Conservation (phyloP, 129 eudicot species). For the Erigeron canadensis region DNA sequence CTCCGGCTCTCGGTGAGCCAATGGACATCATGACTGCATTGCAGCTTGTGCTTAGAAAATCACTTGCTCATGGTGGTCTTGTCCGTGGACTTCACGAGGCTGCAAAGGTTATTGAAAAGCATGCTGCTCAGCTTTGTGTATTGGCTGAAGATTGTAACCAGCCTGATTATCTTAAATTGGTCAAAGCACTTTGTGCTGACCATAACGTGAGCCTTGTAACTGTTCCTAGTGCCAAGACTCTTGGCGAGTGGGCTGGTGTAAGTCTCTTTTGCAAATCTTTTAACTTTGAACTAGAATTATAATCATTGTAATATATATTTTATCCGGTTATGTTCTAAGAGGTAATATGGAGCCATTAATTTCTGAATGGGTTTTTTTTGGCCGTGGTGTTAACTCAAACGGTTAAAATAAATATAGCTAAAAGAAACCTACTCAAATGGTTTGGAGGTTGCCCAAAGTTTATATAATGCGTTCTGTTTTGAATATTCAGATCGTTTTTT, state of each 20-base stretch:
- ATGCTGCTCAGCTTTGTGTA: constrained; percentile 88
- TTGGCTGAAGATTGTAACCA: constrained; percentile 98
- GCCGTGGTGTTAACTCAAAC: neutral
- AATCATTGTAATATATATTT: neutral
- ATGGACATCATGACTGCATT: constrained; percentile 97
- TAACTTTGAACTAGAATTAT: neutral
- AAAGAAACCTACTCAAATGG: neutral
- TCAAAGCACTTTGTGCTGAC: constrained; percentile 94
- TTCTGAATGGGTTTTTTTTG: neutral
- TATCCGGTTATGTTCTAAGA: neutral
- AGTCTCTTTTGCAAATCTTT: constrained; percentile 25
- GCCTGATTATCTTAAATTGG: constrained; percentile 79
- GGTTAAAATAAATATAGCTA: neutral
- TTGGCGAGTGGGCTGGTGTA: constrained; percentile 99
- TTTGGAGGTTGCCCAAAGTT: neutral
- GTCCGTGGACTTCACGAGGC: constrained; percentile 88
- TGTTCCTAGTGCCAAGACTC: constrained; percentile 94
- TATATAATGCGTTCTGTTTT: too few relatives aligned
- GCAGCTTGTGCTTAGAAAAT: constrained; percentile 83
- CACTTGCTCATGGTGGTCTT: constrained; percentile 92
- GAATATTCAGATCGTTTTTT: neutral
- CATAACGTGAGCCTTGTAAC: constrained; percentile 81
- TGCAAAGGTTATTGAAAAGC: constrained; percentile 93
- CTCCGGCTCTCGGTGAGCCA: constrained; percentile 81
- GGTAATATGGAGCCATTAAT: neutral